phyloP scores from a whole-genome alignment of 2,329 filamentous ascomycete species.

The Aureobasidium sp. region DNA sequence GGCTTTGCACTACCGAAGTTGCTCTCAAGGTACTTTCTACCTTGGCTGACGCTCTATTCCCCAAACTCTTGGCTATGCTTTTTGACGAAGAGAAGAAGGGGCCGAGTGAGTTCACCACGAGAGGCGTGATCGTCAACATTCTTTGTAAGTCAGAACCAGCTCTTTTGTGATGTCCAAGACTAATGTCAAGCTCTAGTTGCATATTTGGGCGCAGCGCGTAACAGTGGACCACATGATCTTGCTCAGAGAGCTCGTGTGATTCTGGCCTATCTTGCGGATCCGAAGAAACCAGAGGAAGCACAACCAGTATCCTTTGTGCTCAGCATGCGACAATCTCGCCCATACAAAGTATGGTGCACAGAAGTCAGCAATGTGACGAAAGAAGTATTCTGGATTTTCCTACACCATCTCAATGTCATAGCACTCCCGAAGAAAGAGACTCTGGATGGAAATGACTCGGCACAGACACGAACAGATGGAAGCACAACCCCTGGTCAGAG shows the following conservation, averaged over 20 bases:
- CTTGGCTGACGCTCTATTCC: constrained; percentile 76
- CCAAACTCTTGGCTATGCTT: constrained; percentile 76
- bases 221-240: constrained; percentile 39
- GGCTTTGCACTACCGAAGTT: constrained; percentile 81
- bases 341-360: constrained; percentile 90
- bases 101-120: constrained; percentile 90
- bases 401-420: constrained; percentile 87
- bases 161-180: neutral
- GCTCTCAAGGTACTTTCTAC: constrained; percentile 75
- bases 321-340: constrained; percentile 78
- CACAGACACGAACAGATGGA: neutral
- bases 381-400: constrained; percentile 98
- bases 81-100: constrained; percentile 99
- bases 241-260: constrained; percentile 61
- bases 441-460: neutral
- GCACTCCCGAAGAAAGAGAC: constrained; percentile 44
- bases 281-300: constrained; percentile 65
- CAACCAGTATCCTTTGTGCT: constrained; percentile 78
- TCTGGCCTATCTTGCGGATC: constrained; percentile 72
- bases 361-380: constrained; percentile 90
- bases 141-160: constrained; percentile 45
- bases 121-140: constrained; percentile 81
- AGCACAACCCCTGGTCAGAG: neutral
- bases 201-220: constrained; percentile 64
- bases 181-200: constrained; percentile 46